Evolutionary conservation across 192 early-diverging fungal species (phyloP).

Genomic region (Umbelopsis vinacea): DNA sequence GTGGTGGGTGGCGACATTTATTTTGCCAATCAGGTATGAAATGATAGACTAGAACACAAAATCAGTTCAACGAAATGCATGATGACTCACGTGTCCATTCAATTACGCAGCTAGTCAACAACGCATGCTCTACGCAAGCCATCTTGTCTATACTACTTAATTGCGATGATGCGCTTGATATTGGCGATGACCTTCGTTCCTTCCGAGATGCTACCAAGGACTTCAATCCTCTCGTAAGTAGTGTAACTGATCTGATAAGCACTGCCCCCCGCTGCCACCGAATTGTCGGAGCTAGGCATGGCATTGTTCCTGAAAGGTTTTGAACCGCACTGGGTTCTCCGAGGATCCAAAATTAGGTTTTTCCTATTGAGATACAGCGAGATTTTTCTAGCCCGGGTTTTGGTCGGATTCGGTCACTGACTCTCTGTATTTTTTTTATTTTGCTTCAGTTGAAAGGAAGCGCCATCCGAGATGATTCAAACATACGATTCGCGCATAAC

Average conservation of each 20-base stretch:
- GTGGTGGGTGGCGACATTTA: constrained; percentile 13
- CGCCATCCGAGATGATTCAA: constrained; percentile 33
- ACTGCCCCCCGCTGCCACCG: neutral
- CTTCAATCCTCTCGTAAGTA: constrained; percentile 55
- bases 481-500: constrained; percentile 15
- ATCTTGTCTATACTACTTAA: constrained; percentile 71
- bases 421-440: neutral
- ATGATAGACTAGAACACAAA: neutral
- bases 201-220: constrained; percentile 66
- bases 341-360: neutral
- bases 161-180: constrained; percentile 50
- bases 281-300: neutral
- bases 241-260: neutral
- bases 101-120: constrained; percentile 59
- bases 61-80: neutral
- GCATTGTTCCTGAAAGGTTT: neutral
- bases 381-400: too few relatives aligned
- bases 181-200: constrained; percentile 56
- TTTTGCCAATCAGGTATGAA: constrained; percentile 34
- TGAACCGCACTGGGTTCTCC: neutral
- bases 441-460: constrained; percentile 54
- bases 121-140: constrained; percentile 76
- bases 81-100: constrained; percentile 6
- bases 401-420: neutral
- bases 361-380: neutral